Conservation (phyloP, 495 filamentous ascomycete species). For the Articulospora tetracladia region DNA sequence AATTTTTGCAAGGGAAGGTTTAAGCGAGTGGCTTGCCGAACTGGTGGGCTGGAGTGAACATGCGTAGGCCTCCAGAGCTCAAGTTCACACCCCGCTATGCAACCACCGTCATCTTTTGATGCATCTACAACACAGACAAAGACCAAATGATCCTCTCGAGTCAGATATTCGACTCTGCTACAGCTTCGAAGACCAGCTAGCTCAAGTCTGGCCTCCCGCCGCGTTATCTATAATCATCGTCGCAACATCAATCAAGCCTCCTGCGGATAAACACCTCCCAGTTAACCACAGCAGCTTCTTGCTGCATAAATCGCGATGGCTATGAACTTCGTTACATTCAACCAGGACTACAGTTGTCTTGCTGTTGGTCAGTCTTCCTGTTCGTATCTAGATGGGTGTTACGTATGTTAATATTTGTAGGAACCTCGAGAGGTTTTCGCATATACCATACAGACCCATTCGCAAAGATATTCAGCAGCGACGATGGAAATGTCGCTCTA, state of each 20-base stretch:
- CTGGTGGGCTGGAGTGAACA: not conserved
- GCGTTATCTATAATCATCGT: not conserved
- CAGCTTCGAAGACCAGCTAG: slow-evolving; percentile 5
- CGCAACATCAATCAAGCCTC: not conserved
- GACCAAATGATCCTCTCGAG: not conserved
- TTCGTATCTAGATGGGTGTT: not conserved
- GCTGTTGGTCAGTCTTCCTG: slow-evolving; percentile 68
- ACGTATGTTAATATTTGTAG: slow-evolving; percentile 33
- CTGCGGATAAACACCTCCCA: not conserved
- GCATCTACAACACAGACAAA: not conserved
- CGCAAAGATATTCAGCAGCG: slow-evolving; percentile 85
- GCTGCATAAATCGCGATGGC: slow-evolving; percentile 33
- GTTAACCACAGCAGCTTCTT: not conserved
- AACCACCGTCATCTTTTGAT: not conserved
- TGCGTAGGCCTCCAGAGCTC: not conserved
- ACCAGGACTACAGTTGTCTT: slow-evolving; percentile 96
- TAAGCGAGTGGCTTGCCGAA: not conserved
- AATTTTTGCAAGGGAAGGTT: not conserved
- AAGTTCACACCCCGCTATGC: not conserved
- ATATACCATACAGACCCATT: slow-evolving; percentile 97
- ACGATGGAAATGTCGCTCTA: slow-evolving; percentile 88
- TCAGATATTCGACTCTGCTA: not conserved
- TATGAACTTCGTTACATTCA: slow-evolving; percentile 98
- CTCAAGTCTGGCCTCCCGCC: not conserved
- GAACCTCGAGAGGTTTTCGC: slow-evolving; percentile 86